Evolutionary conservation across 441 rosid genomes (phyloP).

Genomic region (Erysimum pusillum): DNA sequence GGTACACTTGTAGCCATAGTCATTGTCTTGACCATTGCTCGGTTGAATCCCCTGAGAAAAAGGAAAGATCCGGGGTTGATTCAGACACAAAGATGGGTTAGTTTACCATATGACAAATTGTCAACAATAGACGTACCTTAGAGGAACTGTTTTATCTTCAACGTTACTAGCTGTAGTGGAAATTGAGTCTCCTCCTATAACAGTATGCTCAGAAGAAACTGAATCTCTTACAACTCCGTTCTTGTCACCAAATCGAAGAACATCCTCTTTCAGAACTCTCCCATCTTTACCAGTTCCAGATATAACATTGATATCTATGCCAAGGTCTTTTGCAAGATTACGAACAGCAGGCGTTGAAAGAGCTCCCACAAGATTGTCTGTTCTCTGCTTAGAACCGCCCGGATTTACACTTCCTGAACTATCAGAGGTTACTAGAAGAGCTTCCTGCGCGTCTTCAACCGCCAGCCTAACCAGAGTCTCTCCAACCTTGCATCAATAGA

Average conservation of each 20-base stretch:
- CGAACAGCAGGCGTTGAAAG: constrained; percentile 81
- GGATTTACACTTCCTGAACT: constrained; percentile 31
- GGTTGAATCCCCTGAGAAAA: constrained; percentile 75
- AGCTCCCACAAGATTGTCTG: constrained; percentile 54
- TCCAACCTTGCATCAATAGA: constrained; percentile 67
- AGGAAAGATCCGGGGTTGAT: background rate
- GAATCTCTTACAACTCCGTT: constrained; percentile 53
- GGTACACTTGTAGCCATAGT: constrained; percentile 90
- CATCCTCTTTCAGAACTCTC: constrained; percentile 82
- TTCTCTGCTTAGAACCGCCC: constrained; percentile 33
- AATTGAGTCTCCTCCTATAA: constrained; percentile 40
- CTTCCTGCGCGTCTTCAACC: constrained; percentile 54
- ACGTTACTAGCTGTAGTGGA: constrained; percentile 28
- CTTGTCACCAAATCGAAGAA: constrained; percentile 62
- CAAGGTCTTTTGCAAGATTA: constrained; percentile 74
- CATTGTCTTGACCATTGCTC: constrained; percentile 96
- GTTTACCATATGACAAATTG: background rate
- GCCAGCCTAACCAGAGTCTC: constrained; percentile 79
- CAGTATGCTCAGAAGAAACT: constrained; percentile 37
- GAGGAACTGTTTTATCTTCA: constrained; percentile 68
- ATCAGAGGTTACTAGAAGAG: constrained; percentile 43
- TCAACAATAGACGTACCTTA: constrained; percentile 58
- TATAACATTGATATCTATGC: constrained; percentile 63
- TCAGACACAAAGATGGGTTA: background rate
- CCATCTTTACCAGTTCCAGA: constrained; percentile 79